phyloP scores from a whole-genome alignment of 768 basidiomycete genomes.

The Fistulinella prunicolor region DNA sequence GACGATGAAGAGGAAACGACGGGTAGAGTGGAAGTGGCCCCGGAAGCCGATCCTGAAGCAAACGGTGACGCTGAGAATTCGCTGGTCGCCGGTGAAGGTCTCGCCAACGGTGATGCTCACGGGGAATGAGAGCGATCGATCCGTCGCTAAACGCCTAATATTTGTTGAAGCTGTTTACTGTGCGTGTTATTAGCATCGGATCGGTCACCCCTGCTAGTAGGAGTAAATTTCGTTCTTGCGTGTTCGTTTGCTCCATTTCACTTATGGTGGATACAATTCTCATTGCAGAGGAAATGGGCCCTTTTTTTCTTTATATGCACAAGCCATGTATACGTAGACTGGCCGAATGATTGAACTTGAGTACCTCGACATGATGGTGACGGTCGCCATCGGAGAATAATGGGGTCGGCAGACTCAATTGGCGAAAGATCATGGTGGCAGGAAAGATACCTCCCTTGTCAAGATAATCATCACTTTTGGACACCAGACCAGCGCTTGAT shows the following conservation, averaged over 20 bases:
- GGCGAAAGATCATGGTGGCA: too few species aligned
- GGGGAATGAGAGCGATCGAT: conserved; percentile 4
- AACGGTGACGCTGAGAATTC: too few species aligned
- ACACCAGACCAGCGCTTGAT: too few species aligned
- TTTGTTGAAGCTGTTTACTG: neutral
- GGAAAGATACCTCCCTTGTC: too few species aligned
- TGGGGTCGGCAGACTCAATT: too few species aligned
- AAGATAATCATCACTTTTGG: too few species aligned
- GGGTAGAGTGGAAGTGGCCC: neutral
- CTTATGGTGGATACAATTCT: neutral
- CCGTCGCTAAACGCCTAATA: too few species aligned
- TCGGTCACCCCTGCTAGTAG: neutral
- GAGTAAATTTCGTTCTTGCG: neutral
- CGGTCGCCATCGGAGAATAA: too few species aligned
- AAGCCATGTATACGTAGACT: too few species aligned
- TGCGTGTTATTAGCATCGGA: neutral
- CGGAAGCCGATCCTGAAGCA: conserved; percentile 12
- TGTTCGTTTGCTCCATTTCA: neutral
- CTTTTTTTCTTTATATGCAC: neutral
- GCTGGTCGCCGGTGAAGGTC: neutral
- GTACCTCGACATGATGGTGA: too few species aligned
- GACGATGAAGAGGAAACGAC: conserved; percentile 45
- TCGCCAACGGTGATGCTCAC: conserved; percentile 25
- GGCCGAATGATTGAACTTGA: too few species aligned
- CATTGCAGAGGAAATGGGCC: neutral